Percentiles rank a stretch among this genome's conserved stretches.
Evolutionary conservation across 345 rosid genomes (phyloP).

Genomic region (Melaleuca alternifolia): DNA sequence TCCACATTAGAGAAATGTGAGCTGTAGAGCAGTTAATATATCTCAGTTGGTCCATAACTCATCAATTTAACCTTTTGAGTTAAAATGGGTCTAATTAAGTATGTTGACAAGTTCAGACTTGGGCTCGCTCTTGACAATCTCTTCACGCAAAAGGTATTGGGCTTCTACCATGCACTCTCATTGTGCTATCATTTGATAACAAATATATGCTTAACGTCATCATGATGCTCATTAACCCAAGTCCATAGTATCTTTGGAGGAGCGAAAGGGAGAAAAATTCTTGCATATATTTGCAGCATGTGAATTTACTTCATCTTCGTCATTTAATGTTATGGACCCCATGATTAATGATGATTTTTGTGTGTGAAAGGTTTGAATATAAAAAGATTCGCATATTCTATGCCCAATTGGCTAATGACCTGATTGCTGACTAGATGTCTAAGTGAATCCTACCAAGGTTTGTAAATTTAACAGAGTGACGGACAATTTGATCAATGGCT

Average conservation of each 20-base stretch:
- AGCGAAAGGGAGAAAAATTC: neutral
- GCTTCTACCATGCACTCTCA: too few relatives aligned
- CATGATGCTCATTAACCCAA: neutral
- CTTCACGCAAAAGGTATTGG: too few relatives aligned
- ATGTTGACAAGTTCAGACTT: too few relatives aligned
- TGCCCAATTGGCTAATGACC: neutral
- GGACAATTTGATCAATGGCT: neutral
- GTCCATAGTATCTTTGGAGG: neutral
- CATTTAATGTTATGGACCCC: neutral
- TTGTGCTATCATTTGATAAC: neutral
- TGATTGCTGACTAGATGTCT: neutral
- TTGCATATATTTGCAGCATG: fast-evolving
- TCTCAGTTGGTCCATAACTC: too few relatives aligned
- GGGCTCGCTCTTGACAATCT: too few relatives aligned
- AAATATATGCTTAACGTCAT: neutral
- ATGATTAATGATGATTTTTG: neutral
- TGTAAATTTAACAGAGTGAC: neutral
- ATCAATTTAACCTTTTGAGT: too few relatives aligned
- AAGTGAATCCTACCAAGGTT: neutral
- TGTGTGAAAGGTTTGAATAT: neutral
- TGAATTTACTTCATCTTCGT: neutral
- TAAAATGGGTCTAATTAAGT: too few relatives aligned
- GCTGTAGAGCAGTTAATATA: too few relatives aligned
- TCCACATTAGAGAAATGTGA: too few relatives aligned
- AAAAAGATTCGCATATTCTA: neutral